Evolutionary conservation across 176 grass and related monocot species (phyloP), one percentile per base, ranked within the genome.

Genomic region (Rhynchospora tenuis): DNA sequence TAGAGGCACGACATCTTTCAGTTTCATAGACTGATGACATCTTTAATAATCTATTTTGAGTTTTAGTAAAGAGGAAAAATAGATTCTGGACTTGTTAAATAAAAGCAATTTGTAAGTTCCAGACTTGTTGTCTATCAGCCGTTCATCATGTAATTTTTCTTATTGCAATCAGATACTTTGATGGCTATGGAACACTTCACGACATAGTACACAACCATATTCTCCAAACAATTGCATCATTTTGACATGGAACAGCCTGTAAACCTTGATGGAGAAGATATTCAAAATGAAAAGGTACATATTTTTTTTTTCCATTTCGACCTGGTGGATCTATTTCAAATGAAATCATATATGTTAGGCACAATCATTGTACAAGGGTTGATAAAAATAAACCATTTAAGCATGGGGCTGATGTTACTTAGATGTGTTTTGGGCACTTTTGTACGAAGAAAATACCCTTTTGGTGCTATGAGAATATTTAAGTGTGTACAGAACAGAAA

Each of bases 181-280:
- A 88, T 81, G 87, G 87, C 27, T 98, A 98, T 84, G 95, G 95
- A 44, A 93, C 92, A 83, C 89, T 98, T 26, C 87, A 92, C 58
- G 95, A 98, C 85, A 91, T 98, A 81, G 88, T 98, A 75, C 92
- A 98, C 20, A 98, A 81, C 83, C 95, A 98, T 83, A 93, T 94
- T 78, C 90, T 98, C 83, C 95, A 98, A 84, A 94, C 92, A 88
- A 83, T 94, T 84, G 90, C 95, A 3, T 84, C 94, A 55, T 94
- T 98, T 98, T 71, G 92, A 90, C 60, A 98, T 98, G 95, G 95
- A 98, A 89, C 90, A 77, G 27, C 95, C 92, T 64, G 95, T 94
- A 63, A 91, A 89, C 72, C 92, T 97, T 85, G 85, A 94, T 81
- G 95, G 95, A 81, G 92, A 97, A 87, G 95, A 97, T 85, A 94